Conservation (phyloP, 805 yeast genomes). For the Torulaspora franciscae region DNA sequence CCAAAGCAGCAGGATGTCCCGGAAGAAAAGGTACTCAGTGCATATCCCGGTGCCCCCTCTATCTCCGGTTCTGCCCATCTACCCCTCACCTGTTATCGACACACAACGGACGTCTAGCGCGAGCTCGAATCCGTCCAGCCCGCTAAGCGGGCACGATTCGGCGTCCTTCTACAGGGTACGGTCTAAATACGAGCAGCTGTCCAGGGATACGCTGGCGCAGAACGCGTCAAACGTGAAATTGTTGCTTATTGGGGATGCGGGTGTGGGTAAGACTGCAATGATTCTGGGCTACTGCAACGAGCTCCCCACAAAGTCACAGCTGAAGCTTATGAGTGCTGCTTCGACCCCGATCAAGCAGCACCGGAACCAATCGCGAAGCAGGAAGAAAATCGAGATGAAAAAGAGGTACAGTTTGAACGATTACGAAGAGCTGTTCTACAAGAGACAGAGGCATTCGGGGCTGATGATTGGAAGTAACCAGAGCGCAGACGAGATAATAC, state of each 20-base stretch:
- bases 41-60: constrained; percentile 12
- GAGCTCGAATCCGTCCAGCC: constrained; percentile 12
- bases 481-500: constrained; percentile 6
- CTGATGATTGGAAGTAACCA: constrained; percentile 13
- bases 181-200: constrained; percentile 11
- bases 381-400: constrained; percentile 19
- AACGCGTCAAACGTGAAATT: constrained; percentile 34
- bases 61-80: constrained; percentile 20
- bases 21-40: constrained; percentile 17
- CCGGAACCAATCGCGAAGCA: constrained; percentile 5
- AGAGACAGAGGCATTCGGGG: constrained; percentile 9
- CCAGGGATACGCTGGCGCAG: constrained; percentile 11
- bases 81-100: constrained; percentile 11
- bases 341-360: constrained; percentile 7
- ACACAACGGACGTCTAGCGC: constrained; percentile 4
- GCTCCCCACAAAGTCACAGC: constrained; percentile 27
- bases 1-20: constrained; percentile 9
- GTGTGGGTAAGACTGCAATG: constrained; percentile 47
- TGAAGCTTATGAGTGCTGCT: constrained; percentile 11
- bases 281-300: constrained; percentile 41
- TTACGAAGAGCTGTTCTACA: constrained; percentile 30
- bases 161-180: constrained; percentile 9
- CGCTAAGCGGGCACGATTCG: constrained; percentile 6
- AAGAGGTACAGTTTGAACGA: constrained; percentile 35
- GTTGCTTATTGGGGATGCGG: constrained; percentile 43